These are phyloP conservation scores for Hypoxylon sp. DNA, from an alignment of 2,329 filamentous ascomycete species.

Conservation along the genomic window DNA sequence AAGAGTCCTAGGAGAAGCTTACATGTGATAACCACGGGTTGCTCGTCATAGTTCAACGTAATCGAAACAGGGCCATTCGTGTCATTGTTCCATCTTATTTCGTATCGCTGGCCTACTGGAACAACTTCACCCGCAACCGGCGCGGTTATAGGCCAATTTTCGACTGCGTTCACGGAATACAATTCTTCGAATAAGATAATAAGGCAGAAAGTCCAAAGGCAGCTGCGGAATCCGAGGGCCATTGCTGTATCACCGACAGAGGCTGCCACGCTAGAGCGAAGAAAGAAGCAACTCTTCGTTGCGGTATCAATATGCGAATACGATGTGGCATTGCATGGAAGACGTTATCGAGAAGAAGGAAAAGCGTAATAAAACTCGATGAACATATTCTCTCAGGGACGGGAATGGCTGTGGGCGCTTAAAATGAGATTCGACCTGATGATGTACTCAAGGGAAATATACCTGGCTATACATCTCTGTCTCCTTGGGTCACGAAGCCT, in stretches of 20 bases:
- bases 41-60: not conserved
- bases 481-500: not conserved
- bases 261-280: not conserved
- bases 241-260: not conserved
- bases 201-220: not conserved
- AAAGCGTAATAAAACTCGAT: not conserved
- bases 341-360: not conserved
- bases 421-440: no score
- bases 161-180: not conserved
- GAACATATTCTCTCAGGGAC: not conserved
- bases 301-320: not conserved
- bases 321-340: not conserved
- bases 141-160: not conserved
- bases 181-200: not conserved
- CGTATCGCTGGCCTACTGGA: not conserved
- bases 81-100: not conserved
- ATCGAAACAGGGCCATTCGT: not conserved
- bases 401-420: no score
- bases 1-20: not conserved
- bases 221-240: not conserved
- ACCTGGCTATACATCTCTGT: no score
- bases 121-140: not conserved
- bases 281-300: not conserved
- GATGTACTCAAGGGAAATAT: not conserved
- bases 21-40: not conserved